These are phyloP conservation scores for Neopestalotiopsis clavispora DNA, from an alignment of 2,329 filamentous ascomycete species.

Conservation along the genomic window DNA sequence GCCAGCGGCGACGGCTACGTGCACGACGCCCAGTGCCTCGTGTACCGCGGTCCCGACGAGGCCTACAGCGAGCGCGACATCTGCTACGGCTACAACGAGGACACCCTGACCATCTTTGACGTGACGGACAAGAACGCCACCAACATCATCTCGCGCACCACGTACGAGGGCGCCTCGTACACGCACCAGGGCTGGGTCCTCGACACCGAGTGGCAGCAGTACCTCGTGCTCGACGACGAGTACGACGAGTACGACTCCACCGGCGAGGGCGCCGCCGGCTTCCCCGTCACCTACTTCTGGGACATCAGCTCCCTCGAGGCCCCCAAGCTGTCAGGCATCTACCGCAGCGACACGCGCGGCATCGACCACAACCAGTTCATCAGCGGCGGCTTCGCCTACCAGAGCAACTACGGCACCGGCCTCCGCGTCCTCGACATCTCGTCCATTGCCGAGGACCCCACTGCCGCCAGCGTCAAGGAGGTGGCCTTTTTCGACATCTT, in stretches of 20 bases:
- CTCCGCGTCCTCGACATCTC: conserved; percentile 45
- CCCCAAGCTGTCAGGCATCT: conserved; percentile 48
- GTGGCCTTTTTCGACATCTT: conserved; percentile 56
- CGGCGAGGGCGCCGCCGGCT: conserved; percentile 46
- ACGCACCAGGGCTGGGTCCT: conserved; percentile 64
- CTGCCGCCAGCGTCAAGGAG: conserved; percentile 50
- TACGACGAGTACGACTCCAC: conserved; percentile 50
- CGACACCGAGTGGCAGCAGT: conserved; percentile 48
- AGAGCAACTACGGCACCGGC: conserved; percentile 56
- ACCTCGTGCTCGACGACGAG: conserved; percentile 58
- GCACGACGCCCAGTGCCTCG: conserved; percentile 59
- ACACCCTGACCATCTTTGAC: conserved; percentile 58
- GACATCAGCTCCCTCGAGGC: conserved; percentile 49
- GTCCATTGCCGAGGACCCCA: conserved; percentile 44
- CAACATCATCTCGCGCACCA: conserved; percentile 55
- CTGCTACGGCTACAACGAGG: conserved; percentile 62
- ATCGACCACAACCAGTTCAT: conserved; percentile 58
- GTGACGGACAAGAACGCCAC: conserved; percentile 53
- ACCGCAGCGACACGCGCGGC: conserved; percentile 44
- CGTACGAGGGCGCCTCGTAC: conserved; percentile 61
- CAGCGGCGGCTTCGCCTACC: conserved; percentile 48
- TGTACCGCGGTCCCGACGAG: conserved; percentile 55
- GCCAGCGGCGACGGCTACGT: conserved; percentile 61
- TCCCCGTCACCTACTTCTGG: conserved; percentile 56
- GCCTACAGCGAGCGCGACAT: conserved; percentile 54